phyloP scores from a whole-genome alignment of 164 flowering plant species.

The Magnolia sinica region DNA sequence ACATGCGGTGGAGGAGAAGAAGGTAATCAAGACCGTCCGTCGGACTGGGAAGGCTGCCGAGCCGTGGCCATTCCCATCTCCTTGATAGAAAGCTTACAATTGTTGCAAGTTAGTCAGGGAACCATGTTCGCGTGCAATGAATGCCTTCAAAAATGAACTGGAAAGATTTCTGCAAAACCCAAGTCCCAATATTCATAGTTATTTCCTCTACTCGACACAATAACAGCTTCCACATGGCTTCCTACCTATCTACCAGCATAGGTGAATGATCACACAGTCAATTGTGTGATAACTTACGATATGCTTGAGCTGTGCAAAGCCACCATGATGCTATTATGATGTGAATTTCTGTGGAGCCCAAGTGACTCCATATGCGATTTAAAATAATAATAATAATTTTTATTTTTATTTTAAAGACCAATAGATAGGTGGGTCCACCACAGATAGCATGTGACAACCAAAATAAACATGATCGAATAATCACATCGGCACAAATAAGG shows the following conservation, averaged over 20 bases:
- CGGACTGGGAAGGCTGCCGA: too few species aligned
- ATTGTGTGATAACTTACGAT: neutral
- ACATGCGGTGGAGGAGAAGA: too few species aligned
- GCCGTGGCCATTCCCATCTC: too few species aligned
- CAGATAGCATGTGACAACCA: neutral
- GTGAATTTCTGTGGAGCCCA: too few species aligned
- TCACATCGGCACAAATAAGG: neutral
- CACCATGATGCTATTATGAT: neutral
- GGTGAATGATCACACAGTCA: neutral
- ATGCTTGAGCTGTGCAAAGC: neutral
- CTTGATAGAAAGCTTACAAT: constrained; percentile 48
- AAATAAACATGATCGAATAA: neutral
- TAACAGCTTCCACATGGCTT: neutral
- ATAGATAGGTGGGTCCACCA: neutral
- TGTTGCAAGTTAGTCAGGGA: constrained; percentile 55
- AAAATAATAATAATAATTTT: too few species aligned
- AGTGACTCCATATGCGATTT: neutral
- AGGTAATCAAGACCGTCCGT: too few species aligned
- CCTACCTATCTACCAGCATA: neutral
- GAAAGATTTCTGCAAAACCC: constrained; percentile 68
- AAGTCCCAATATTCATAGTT: constrained; percentile 10
- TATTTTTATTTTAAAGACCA: neutral
- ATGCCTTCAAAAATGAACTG: constrained; percentile 52
- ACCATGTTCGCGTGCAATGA: constrained; percentile 71
- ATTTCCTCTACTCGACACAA: neutral